Base-by-base conservation (phyloP, 2,329 filamentous ascomycete species). In the Daldinia sp. region DNA sequence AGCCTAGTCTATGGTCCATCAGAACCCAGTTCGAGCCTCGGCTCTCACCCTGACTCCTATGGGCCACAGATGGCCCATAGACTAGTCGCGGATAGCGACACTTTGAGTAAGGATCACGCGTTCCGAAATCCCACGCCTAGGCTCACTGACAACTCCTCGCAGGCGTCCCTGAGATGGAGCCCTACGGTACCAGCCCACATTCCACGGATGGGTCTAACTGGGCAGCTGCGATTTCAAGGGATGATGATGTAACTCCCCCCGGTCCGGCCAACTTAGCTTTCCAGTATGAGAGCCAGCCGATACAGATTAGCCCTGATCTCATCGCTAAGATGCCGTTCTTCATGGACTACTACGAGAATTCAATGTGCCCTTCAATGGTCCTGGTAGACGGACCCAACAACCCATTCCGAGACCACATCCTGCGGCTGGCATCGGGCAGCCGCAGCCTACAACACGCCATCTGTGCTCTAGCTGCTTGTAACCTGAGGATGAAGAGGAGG, bases 261-360 rank as follows among this genome's bases (percentile, higher is more conserved):
- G 73, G 80, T 68, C 78, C 80, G 73, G 81, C 78, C 71, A 80
- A 78, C 71, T 84, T 84, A 80, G 81, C 81, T 7, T 74, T 76
- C 11, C 74, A 79, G 27, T 78, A 81, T 66, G 82, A 83, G 56
- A 75, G 77, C 35, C 81, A 81, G 37, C 71, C 78, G 49, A 73
- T 81, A 67, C 84, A 83, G 73, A 79, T 86, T 80, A 82, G 82
- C 83, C 74, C 85, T 74, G 80, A 90, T 76, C 80, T 92, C 71
- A 88, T 92, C 63, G 87, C 90, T 61, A 90, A 93, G 73, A 90
- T 96, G 81, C 90, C 91, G 68, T 96, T 91, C 77, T 90, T 97
- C 74, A 90, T 97, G 81, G 91, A 96, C 75, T 97, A 97, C 78
- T 97, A 96, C 78, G 90, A 94, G 74, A 93, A 93, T 76, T 91